Conservation (phyloP, 495 filamentous ascomycete genomes). For the Monascus purpureus region DNA sequence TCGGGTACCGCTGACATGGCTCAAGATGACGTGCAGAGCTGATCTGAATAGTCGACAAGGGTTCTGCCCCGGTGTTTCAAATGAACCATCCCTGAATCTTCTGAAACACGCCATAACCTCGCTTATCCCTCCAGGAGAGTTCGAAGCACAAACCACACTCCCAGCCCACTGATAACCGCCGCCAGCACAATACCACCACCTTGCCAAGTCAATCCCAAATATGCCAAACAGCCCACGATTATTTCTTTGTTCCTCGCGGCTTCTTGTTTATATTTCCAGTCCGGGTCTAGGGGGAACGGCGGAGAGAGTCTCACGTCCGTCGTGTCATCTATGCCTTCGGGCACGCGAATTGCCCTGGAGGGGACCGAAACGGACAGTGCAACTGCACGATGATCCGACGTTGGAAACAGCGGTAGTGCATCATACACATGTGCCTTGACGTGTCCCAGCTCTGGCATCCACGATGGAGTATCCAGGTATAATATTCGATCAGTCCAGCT, state of each 20-base stretch:
- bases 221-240: slow-evolving; percentile 42
- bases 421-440: slow-evolving; percentile 48
- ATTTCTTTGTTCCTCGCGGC: slow-evolving; percentile 41
- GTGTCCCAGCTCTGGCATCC: slow-evolving; percentile 18
- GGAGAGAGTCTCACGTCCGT: slow-evolving; percentile 18
- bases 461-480: slow-evolving; percentile 49
- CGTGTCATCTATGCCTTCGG: slow-evolving; percentile 6
- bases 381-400: slow-evolving; percentile 78
- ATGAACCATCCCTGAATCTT: background rate
- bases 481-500: slow-evolving; percentile 91
- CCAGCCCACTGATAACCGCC: slow-evolving; percentile 23
- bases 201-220: slow-evolving; percentile 47
- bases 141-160: slow-evolving; percentile 32
- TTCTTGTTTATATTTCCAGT: slow-evolving; percentile 34
- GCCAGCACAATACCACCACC: slow-evolving; percentile 37
- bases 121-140: slow-evolving; percentile 13
- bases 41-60: too few relatives aligned
- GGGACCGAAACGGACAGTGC: slow-evolving; percentile 51
- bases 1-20: too few relatives aligned
- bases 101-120: background rate
- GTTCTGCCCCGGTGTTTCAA: background rate
- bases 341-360: slow-evolving; percentile 14
- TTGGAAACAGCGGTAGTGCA: slow-evolving; percentile 56
- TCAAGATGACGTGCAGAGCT: too few relatives aligned
- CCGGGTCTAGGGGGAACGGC: slow-evolving; percentile 41